A percentile compares a stretch with the other conserved stretches of the same genome.
Evolutionary conservation across 306 rosid genomes (phyloP).

Genomic region (Ziziphus jujuba): DNA sequence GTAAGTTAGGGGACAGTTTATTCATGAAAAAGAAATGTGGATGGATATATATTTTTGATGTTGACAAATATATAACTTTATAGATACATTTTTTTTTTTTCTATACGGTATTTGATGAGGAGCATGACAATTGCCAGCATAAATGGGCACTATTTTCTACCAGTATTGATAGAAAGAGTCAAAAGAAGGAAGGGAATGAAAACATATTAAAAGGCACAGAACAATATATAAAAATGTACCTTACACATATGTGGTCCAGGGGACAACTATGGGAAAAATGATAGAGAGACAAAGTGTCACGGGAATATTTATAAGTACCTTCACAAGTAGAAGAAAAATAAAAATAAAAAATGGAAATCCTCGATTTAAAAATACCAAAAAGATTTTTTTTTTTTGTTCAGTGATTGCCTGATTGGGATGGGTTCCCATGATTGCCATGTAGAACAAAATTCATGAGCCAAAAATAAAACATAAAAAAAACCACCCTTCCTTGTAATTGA

Average conservation of each 20-base stretch:
- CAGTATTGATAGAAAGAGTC: conserved; percentile 7
- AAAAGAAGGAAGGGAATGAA: conserved; percentile 9
- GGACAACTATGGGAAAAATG: conserved; percentile 13
- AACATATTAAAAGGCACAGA: background rate
- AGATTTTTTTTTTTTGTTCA: conserved; percentile 1
- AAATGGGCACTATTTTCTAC: conserved; percentile 16
- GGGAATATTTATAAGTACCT: conserved; percentile 19
- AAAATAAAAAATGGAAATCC: background rate
- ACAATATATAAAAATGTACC: background rate
- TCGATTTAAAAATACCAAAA: background rate
- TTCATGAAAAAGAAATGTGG: conserved; percentile 18
- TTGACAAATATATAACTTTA: conserved; percentile 16
- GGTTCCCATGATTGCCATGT: conserved; percentile 15
- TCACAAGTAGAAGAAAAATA: conserved; percentile 3
- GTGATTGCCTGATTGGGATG: conserved; percentile 9
- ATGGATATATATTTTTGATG: conserved; percentile 21
- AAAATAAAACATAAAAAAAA: too few relatives aligned
- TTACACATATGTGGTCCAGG: conserved; percentile 17
- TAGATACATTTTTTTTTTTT: background rate
- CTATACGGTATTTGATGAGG: conserved; percentile 18
- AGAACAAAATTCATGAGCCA: background rate
- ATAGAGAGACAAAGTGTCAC: conserved; percentile 31
- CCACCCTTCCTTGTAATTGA: background rate
- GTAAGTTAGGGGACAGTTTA: too few relatives aligned
- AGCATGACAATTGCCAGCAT: conserved; percentile 33